Evolutionary conservation across 1,284 basidiomycete species (phyloP), one percentile per base, ranked within the genome.

Genomic region (Sanghuangporus baumii): DNA sequence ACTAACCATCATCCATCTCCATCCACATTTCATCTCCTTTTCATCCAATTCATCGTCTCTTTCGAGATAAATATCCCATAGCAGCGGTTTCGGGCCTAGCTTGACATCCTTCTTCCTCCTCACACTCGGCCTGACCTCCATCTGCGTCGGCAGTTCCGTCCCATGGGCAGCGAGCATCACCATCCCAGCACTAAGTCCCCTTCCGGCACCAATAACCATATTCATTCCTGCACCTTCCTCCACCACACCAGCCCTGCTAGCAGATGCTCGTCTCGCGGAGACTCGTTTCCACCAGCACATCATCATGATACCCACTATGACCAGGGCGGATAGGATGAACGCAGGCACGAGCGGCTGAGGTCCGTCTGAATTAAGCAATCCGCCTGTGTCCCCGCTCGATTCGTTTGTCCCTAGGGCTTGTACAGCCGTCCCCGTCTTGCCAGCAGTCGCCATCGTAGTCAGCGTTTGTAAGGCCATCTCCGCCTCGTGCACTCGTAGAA

Each of bases 321-420:
- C 51, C 36, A 67, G 38, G 3, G 64, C 66, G 0, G 66, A 63
- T 47, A 67, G 62, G 5, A 67, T 52, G 46, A 67, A 67, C 3
- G 66, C 66, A 12, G 66, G 66, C 7, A 67, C 54, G 20, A 67
- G 56, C 9, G 66, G 64, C 14, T 64, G 58, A 16, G 63, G 43
- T n/a, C 59, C 55, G 11, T 54, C 36, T 14, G 43, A n/a, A n/a
- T 46, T 46, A 5, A 54, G 38, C 20, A 54, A 11, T 5, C 51
- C 54, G 23, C 40, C 26, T 31, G 26, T 26, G 6, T 57, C 18
- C 20, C 37, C 38, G 41, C n/a, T 55, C 18, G 37, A 55, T 37
- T 55, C 37, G 36, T 20, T 26, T 37, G 62, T 14, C 2, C 20
- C 38, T 36, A 34, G 52, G n/a, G 5, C 31, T 2, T 1, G 16